Evolutionary conservation across 1,284 basidiomycete species (phyloP), one percentile per base, ranked within the genome.

Genomic region (Gomphus bonarii): DNA sequence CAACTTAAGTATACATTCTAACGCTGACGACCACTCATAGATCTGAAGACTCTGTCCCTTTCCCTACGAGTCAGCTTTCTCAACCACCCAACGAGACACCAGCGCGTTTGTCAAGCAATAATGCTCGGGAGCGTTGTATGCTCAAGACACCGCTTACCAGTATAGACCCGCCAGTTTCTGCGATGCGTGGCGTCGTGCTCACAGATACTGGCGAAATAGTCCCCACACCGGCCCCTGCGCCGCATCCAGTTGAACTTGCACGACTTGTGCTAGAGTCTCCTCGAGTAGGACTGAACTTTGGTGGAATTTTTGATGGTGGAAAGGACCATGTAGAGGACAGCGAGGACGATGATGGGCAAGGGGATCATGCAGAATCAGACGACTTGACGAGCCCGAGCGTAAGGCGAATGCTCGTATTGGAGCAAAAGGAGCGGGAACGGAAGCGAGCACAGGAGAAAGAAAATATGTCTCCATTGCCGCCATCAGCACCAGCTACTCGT

Each of bases 161-260:
- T 14, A 55, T 49, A 10, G 53, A 43, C 33, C 54, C 60, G 22
- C 74, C 53, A 60, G 77, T 77, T 1, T 85, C 84, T 1, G 86
- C 88, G 0, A 91, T 91, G 88, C 87, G 87, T 66, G 88, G 88
- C 3, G 83, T 90, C 36, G 75, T 91, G 40, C 72, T 89, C 36
- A 89, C 88, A 0, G 72, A 79, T 2, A 88, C 87, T 0, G 88
- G 88, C 4, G 80, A 88, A 65, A 71, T 75, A 0, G 72, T 91
- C 3, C 73, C 78, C 3, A 90, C 86, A 11, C 88, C 88, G 0
- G 74, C 77, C 1, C 82, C 83, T 44, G 50, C 50, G 18, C 50
- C 50, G 18, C 49, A 50, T 49, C 57, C 28, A 0, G 72, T 75
- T 0, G 82, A 83, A 65, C 73, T 88, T 1, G 75, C 76, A 1